These are phyloP conservation scores for Cryptococcus neoformans DNA, from an alignment of 1,284 basidiomycete species.

Conservation along the genomic window DNA sequence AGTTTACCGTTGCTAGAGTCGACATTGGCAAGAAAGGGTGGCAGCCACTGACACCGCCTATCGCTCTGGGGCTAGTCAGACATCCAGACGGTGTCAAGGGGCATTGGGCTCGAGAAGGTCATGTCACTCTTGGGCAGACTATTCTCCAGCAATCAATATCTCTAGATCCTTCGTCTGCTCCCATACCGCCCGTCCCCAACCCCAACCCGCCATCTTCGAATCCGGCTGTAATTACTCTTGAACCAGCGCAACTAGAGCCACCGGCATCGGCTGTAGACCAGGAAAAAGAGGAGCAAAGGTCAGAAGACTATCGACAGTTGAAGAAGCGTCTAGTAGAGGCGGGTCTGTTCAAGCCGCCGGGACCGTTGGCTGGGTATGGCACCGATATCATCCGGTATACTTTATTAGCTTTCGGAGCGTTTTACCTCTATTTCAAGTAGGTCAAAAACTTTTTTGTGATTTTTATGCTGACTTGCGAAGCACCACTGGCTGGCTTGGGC, in stretches of 20 bases:
- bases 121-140: slow-evolving; percentile 23
- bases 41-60: slow-evolving; percentile 81
- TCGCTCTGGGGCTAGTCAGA: slow-evolving; percentile 76
- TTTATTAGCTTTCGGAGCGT: slow-evolving; percentile 54
- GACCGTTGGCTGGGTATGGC: slow-evolving; percentile 77
- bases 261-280: slow-evolving; percentile 57
- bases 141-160: slow-evolving; percentile 10
- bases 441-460: slow-evolving; percentile 4
- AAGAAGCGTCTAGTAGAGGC: slow-evolving; percentile 72
- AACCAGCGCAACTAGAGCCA: slow-evolving; percentile 40
- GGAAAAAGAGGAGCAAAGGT: slow-evolving; percentile 65
- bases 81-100: slow-evolving; percentile 45
- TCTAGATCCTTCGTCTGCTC: slow-evolving; percentile 8
- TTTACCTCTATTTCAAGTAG: slow-evolving; percentile 32
- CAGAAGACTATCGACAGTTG: slow-evolving; percentile 73
- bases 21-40: slow-evolving; percentile 56
- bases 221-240: slow-evolving; percentile 18
- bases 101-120: slow-evolving; percentile 45
- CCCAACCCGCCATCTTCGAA: neutral
- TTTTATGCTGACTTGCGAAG: slow-evolving; percentile 53
- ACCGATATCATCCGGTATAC: slow-evolving; percentile 78
- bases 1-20: slow-evolving; percentile 74
- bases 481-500: slow-evolving; percentile 41
- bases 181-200: slow-evolving; percentile 6
- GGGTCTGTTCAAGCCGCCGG: slow-evolving; percentile 81